Conservation (phyloP, 2,329 filamentous ascomycete species). For the Chaetomium olivaceum region DNA sequence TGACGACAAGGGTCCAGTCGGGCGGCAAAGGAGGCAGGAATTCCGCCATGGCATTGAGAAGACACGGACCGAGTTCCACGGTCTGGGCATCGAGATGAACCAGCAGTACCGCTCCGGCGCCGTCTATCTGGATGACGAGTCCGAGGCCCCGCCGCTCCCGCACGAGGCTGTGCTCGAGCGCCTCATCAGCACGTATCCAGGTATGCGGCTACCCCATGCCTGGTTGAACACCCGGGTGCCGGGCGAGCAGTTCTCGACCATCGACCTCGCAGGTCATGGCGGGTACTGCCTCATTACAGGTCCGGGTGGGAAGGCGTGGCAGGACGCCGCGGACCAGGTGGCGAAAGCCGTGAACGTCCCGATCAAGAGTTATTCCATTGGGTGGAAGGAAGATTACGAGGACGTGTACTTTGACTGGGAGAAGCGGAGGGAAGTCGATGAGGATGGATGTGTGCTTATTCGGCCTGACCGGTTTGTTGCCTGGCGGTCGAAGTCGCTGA, state of each 20-base stretch:
- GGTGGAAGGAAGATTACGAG: slow-evolving; percentile 59
- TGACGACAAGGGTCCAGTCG: slow-evolving; percentile 40
- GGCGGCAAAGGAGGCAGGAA: slow-evolving; percentile 41
- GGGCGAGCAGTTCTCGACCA: slow-evolving; percentile 52
- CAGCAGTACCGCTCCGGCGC: slow-evolving; percentile 53
- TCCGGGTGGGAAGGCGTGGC: slow-evolving; percentile 57
- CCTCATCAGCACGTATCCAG: slow-evolving; percentile 56
- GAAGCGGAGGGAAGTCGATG: slow-evolving; percentile 52
- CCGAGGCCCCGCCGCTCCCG: slow-evolving; percentile 26
- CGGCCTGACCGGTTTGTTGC: slow-evolving; percentile 61
- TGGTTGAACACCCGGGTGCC: slow-evolving; percentile 58
- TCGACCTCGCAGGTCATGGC: slow-evolving; percentile 60
- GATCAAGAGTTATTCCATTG: slow-evolving; percentile 54
- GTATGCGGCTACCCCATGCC: slow-evolving; percentile 60
- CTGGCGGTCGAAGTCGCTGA: slow-evolving; percentile 43
- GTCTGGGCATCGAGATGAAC: slow-evolving; percentile 60
- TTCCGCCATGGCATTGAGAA: slow-evolving; percentile 46
- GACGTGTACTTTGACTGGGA: slow-evolving; percentile 65
- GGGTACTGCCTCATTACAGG: slow-evolving; percentile 54
- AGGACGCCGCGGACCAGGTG: slow-evolving; percentile 47
- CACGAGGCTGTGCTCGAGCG: slow-evolving; percentile 47
- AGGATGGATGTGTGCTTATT: slow-evolving; percentile 60
- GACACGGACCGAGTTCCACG: slow-evolving; percentile 53
- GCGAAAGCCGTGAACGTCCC: slow-evolving; percentile 45
- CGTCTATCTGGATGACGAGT: slow-evolving; percentile 48